Percentiles rank a stretch among this genome's conserved stretches.
Evolutionary conservation across 208 protist species (phyloP).

Genomic region (Leptomonas seymouri): DNA sequence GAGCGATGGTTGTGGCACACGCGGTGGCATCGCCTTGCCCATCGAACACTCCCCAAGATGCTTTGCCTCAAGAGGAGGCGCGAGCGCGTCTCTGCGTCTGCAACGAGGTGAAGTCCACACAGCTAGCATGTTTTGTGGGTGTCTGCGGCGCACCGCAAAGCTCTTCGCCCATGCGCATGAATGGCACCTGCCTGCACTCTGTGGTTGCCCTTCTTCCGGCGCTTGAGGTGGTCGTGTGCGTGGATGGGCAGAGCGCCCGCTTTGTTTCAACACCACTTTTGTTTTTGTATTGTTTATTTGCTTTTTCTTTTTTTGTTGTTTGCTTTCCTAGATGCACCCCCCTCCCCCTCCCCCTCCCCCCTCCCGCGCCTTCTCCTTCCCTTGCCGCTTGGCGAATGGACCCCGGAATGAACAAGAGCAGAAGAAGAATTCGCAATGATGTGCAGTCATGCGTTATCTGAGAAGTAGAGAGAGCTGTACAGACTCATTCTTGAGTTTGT

Average conservation of each 20-base stretch:
- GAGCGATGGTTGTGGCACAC: slow-evolving; percentile 29
- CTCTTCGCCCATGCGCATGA: too few species aligned
- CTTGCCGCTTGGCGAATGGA: background rate
- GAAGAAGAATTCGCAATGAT: too few species aligned
- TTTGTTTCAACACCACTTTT: background rate
- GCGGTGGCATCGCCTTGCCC: slow-evolving; percentile 9
- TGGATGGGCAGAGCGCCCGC: too few species aligned
- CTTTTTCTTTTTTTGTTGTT: slow-evolving; percentile 3
- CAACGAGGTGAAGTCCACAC: background rate
- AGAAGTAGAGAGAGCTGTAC: too few species aligned
- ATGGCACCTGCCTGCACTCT: too few species aligned
- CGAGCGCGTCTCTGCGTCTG: background rate
- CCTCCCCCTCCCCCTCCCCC: too few species aligned
- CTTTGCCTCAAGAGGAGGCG: background rate
- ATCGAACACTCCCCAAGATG: background rate
- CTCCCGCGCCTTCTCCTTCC: background rate
- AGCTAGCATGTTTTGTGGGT: background rate
- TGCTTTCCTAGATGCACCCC: too few species aligned
- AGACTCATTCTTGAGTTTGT: too few species aligned
- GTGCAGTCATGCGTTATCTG: too few species aligned
- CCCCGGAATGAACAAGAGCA: too few species aligned
- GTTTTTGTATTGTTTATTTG: slow-evolving; percentile 5
- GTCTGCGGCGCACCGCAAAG: background rate
- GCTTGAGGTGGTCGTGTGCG: too few species aligned
- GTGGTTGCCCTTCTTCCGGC: too few species aligned